Percentiles rank a stretch among this genome's conserved stretches.
These are phyloP conservation scores for Geranium incanum DNA, from an alignment of 441 rosid genomes.

Conservation along the genomic window DNA sequence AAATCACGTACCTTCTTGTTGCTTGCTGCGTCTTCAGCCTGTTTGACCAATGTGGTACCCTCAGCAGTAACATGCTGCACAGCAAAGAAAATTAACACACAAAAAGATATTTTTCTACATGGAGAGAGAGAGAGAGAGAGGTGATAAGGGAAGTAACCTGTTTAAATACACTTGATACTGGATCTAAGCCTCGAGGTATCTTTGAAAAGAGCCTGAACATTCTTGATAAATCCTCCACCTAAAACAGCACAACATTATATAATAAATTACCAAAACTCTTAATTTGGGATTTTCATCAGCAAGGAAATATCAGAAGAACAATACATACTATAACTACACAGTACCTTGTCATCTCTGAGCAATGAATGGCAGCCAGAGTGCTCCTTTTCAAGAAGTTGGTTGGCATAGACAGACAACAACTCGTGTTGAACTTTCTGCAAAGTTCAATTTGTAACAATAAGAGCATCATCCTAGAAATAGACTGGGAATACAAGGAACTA, in stretches of 20 bases:
- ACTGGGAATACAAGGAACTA: background rate
- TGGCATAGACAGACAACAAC: slow-evolving; percentile 51
- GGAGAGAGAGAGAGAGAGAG: background rate
- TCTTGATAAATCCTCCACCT: slow-evolving; percentile 93
- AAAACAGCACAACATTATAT: slow-evolving; percentile 9
- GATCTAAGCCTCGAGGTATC: slow-evolving; percentile 65
- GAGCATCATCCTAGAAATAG: background rate
- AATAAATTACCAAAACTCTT: background rate
- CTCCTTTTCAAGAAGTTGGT: slow-evolving; percentile 74
- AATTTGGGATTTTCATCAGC: background rate
- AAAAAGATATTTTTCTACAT: background rate
- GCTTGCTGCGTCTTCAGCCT: slow-evolving; percentile 81
- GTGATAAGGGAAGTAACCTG: slow-evolving; percentile 39
- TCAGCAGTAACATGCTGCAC: slow-evolving; percentile 82
- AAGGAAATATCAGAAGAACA: slow-evolving; percentile 7
- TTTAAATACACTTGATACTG: slow-evolving; percentile 68
- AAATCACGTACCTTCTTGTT: slow-evolving; percentile 41
- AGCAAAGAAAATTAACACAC: background rate
- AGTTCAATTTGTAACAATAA: background rate
- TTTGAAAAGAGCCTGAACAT: slow-evolving; percentile 85
- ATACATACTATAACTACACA: background rate
- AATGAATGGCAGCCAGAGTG: slow-evolving; percentile 85
- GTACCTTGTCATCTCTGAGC: slow-evolving; percentile 85
- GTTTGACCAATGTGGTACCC: slow-evolving; percentile 78
- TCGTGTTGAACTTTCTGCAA: slow-evolving; percentile 86